Conservation (phyloP, 1,139 yeast species). For the Saccharomyces uvarum region DNA sequence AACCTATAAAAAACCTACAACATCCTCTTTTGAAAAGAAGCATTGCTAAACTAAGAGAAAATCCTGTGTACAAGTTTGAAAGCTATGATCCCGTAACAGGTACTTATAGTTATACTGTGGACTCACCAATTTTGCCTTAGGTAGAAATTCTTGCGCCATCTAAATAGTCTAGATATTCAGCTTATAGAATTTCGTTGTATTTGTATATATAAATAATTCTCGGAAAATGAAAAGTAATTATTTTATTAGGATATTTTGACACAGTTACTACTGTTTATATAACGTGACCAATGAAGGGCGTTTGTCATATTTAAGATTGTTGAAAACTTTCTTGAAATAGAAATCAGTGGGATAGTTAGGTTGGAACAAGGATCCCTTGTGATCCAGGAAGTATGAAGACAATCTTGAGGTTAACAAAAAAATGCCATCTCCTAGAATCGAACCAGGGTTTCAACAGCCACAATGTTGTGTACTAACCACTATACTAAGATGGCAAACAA, state of each 20-base stretch:
- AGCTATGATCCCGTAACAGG: conserved; percentile 77
- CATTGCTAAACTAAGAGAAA: conserved; percentile 53
- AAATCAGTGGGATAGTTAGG: not conserved
- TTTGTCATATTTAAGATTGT: not conserved
- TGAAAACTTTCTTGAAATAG: not conserved
- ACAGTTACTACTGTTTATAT: not conserved
- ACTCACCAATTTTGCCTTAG: conserved; percentile 3
- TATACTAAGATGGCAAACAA: conserved; percentile 32
- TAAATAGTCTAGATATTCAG: conserved; percentile 5
- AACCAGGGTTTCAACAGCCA: conserved; percentile 28
- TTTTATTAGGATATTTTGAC: not conserved
- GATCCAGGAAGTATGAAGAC: not conserved
- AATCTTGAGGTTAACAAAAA: conserved; percentile 2
- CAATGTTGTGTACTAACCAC: conserved; percentile 40
- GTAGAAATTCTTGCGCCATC: conserved; percentile 8
- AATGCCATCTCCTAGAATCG: conserved; percentile 22
- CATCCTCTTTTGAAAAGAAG: conserved; percentile 66
- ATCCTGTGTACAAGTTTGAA: conserved; percentile 56
- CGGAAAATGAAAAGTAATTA: not conserved
- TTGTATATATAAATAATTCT: not conserved
- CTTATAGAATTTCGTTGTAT: not conserved
- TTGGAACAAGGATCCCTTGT: not conserved
- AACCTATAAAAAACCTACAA: conserved; percentile 70
- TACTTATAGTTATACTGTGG: conserved; percentile 64
- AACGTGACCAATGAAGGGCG: not conserved